Conservation (phyloP, 495 filamentous ascomycete genomes). For the Xylaria intraflava region DNA sequence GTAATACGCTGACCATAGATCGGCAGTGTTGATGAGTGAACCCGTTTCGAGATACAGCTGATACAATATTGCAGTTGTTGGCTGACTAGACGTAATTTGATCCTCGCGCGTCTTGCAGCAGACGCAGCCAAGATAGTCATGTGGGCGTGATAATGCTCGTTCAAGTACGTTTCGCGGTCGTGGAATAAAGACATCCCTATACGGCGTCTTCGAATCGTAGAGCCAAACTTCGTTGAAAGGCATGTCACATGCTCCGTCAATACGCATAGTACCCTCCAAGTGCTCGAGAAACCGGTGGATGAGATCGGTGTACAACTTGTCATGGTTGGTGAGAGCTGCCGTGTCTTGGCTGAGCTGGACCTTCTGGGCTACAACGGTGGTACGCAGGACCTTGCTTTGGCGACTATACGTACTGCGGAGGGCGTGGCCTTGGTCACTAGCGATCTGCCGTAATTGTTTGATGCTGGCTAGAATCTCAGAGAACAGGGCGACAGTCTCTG, state of each 20-base stretch:
- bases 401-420: constrained; percentile 72
- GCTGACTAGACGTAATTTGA: constrained; percentile 56
- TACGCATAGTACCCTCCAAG: constrained; percentile 50
- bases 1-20: constrained; percentile 84
- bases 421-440: constrained; percentile 37
- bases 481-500: constrained; percentile 30
- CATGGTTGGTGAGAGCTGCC: constrained; percentile 63
- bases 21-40: constrained; percentile 76
- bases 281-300: constrained; percentile 56
- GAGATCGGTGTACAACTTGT: constrained; percentile 68
- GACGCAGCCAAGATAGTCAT: constrained; percentile 76
- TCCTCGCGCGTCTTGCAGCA: constrained; percentile 51
- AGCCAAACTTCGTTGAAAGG: constrained; percentile 77
- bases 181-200: constrained; percentile 77
- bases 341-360: constrained; percentile 80
- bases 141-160: constrained; percentile 69
- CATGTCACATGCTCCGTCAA: constrained; percentile 53
- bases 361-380: constrained; percentile 81
- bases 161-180: constrained; percentile 72
- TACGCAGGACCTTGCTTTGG: constrained; percentile 63
- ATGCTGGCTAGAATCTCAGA: constrained; percentile 33
- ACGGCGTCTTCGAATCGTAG: constrained; percentile 72
- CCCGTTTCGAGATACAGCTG: constrained; percentile 89
- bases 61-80: constrained; percentile 76
- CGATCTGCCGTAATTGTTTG: constrained; percentile 31